Evolutionary conservation across 768 basidiomycete species (phyloP).

Genomic region (Kwoniella shandongensis): DNA sequence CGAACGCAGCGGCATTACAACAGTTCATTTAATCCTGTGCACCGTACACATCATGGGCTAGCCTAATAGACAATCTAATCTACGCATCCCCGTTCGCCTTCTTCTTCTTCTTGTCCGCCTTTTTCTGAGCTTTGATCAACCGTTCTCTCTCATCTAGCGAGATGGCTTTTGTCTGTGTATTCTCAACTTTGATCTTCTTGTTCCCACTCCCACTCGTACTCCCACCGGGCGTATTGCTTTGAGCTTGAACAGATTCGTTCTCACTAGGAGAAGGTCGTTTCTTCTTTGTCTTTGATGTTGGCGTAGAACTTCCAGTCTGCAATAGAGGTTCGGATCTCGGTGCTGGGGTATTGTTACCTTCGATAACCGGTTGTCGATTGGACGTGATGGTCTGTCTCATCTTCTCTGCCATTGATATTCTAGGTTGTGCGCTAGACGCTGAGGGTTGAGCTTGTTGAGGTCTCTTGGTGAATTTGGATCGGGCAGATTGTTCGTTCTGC

Average conservation of each 20-base stretch:
- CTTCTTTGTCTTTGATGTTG: slow-evolving; percentile 2
- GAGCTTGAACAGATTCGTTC: not conserved
- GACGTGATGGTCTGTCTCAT: slow-evolving; percentile 19
- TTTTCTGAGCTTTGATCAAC: slow-evolving; percentile 30
- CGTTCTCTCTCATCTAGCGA: slow-evolving; percentile 32
- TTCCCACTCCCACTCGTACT: no score
- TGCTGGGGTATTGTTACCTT: no score
- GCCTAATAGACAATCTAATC: not conserved
- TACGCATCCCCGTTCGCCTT: slow-evolving; percentile 11
- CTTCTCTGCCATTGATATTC: slow-evolving; percentile 15
- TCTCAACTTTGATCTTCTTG: slow-evolving; percentile 19
- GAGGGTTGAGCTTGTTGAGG: not conserved
- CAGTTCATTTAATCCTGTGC: no score
- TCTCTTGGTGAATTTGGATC: not conserved
- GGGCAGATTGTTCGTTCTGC: not conserved
- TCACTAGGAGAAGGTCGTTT: slow-evolving; percentile 8
- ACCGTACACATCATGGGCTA: not conserved
- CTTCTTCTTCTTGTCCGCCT: slow-evolving; percentile 30
- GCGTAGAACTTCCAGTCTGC: not conserved
- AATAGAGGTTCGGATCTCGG: no score
- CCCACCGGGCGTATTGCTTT: not conserved
- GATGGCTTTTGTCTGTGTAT: no score
- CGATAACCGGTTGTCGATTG: no score
- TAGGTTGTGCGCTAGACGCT: not conserved
- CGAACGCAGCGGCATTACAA: no score